Evolutionary conservation across 2,329 filamentous ascomycete species (phyloP).

Genomic region (Pseudogymnoascus sp.): DNA sequence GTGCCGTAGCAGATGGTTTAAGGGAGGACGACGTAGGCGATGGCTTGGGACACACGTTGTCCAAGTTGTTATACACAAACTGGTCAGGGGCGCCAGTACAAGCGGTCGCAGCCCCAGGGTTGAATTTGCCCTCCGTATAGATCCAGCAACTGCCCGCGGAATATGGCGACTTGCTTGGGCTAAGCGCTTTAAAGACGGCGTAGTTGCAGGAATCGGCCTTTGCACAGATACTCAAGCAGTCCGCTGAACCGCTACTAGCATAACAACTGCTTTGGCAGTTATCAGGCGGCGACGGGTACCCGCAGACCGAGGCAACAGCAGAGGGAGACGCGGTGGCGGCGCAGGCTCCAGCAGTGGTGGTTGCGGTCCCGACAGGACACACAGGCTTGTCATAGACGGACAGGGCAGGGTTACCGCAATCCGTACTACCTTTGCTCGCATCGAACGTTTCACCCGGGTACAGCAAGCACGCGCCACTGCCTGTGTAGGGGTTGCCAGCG

Average conservation of each 20-base stretch:
- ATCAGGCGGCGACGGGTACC: background rate
- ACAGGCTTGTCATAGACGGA: background rate
- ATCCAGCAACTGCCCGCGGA: background rate
- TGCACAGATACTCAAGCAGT: background rate
- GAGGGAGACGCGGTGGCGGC: background rate
- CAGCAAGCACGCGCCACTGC: background rate
- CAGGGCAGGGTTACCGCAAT: background rate
- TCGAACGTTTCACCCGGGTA: background rate
- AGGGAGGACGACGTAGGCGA: background rate
- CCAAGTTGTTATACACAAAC: background rate
- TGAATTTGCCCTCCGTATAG: background rate
- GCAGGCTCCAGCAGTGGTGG: background rate
- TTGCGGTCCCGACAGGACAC: background rate
- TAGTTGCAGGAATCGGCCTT: background rate
- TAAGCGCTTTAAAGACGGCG: background rate
- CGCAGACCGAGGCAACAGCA: background rate
- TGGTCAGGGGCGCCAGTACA: background rate
- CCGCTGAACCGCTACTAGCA: background rate
- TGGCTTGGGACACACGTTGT: background rate
- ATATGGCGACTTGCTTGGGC: background rate
- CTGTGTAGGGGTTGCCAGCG: background rate
- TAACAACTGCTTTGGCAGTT: background rate
- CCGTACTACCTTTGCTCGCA: background rate
- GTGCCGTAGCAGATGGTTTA: background rate
- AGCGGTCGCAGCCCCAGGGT: background rate